Evolutionary conservation across 805 yeast species (phyloP), one percentile per base, ranked within the genome.

Genomic region (Saccharomyces cerevisiae): DNA sequence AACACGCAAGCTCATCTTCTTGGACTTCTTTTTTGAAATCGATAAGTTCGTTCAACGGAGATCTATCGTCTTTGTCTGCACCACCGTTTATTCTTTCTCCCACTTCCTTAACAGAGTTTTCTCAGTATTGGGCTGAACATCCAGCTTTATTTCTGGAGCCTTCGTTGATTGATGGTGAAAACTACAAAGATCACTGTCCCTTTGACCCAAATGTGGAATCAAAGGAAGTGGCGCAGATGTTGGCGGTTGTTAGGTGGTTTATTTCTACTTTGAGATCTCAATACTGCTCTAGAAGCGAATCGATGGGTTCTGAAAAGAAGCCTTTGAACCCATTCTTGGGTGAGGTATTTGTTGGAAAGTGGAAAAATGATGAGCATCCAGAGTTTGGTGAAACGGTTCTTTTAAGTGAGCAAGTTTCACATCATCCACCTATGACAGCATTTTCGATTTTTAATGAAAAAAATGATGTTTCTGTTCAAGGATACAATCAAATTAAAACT

Each of bases 381-480:
- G 75, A 73, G 53, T 70, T 80, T 14, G 96, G 96, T 46, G 95
- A 88, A 57, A 87, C 96, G 27, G 72, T 82, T 11, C 75, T 92
- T 66, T 73, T 89, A 53, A 82, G 91, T 59, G 99, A 94, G 72
- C 99, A 94, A 73, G 97, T 94, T 13, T 84, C 91, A 57, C 99
- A 94, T 73, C 99, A 94, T 70, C 99, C 99, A 17, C 98, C 99
- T 27, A 85, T 87, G 36, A 91, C 98, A n/a, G 97, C 94, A 6
- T 94, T 90, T 68, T 81, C 90, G 47, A 80, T 94, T 53, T 74
- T 80, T 65, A 90, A 90, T 68, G 87, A 83, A 58, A 80, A 82
- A 63, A 78, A 85, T 69, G 78, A 84, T 32, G 84, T 85, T 27
- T 72, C 75, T 46, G 75, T 90, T 58, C 87, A 91, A 70, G 99